Percentiles rank a stretch among this genome's conserved stretches.
phyloP scores from a whole-genome alignment of 2,329 filamentous ascomycete genomes.

The Graphiopsis chlorocephala region DNA sequence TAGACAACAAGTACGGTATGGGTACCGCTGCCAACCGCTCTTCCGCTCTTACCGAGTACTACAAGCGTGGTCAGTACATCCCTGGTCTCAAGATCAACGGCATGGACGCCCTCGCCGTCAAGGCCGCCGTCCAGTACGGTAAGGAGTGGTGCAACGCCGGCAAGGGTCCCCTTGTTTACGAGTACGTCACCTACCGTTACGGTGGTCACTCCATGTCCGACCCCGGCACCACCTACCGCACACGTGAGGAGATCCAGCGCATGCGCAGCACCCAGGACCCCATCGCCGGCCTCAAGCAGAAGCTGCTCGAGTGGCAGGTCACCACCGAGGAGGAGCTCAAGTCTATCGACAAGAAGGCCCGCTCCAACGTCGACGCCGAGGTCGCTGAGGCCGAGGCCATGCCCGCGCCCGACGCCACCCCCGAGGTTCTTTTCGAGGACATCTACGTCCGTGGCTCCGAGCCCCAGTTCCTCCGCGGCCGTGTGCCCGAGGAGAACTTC shows the following conservation, averaged over 20 bases:
- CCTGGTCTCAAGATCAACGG: constrained; percentile 99
- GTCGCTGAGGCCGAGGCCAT: constrained; percentile 89
- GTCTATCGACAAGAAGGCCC: constrained; percentile 89
- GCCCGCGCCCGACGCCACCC: constrained; percentile 71
- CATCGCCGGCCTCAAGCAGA: constrained; percentile 96
- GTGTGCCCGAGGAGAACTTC: constrained; percentile 88
- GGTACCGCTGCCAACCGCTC: constrained; percentile 93
- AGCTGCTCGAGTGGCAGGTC: constrained; percentile 93
- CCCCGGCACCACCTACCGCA: constrained; percentile 96
- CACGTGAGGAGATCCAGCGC: constrained; percentile 98
- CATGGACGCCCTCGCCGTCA: constrained; percentile 98
- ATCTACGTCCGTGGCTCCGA: constrained; percentile 89
- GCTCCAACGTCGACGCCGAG: constrained; percentile 80
- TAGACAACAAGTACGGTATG: constrained; percentile 99
- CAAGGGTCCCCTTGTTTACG: constrained; percentile 91
- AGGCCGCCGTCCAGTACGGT: constrained; percentile 90
- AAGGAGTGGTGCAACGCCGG: constrained; percentile 80
- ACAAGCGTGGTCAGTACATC: constrained; percentile 99
- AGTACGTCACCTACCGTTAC: constrained; percentile 99
- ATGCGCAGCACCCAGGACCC: constrained; percentile 99
- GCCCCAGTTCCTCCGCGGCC: constrained; percentile 82
- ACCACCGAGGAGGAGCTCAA: constrained; percentile 94
- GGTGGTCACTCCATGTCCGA: constrained; percentile 99
- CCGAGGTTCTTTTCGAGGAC: constrained; percentile 89
- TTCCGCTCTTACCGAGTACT: constrained; percentile 97